These are phyloP conservation scores for Pseudogymnoascus sp. DNA, from an alignment of 2,329 filamentous ascomycete species.

Conservation along the genomic window DNA sequence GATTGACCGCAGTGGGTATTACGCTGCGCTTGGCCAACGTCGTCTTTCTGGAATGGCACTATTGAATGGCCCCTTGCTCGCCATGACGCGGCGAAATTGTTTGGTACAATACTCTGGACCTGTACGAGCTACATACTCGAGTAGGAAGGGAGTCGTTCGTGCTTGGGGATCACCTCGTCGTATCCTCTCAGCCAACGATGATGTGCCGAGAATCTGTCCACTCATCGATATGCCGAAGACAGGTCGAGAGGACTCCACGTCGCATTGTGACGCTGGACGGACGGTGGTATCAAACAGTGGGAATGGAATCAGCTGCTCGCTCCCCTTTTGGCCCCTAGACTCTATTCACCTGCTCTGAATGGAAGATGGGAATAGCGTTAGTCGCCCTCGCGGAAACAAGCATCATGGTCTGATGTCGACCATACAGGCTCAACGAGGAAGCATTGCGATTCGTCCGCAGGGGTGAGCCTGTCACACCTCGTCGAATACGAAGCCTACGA, in stretches of 20 bases:
- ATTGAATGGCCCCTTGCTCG: neutral
- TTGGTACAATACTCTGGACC: neutral
- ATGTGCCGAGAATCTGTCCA: neutral
- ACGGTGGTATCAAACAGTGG: neutral
- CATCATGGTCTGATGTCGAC: neutral
- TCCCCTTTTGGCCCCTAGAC: neutral
- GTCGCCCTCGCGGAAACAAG: neutral
- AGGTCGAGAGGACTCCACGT: neutral
- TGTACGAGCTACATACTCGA: neutral
- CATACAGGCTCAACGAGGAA: neutral
- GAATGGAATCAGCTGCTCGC: neutral
- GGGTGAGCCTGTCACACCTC: neutral
- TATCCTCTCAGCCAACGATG: neutral
- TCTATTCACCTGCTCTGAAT: slow-evolving; percentile 2
- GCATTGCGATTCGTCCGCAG: slow-evolving; percentile 1
- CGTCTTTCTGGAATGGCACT: slow-evolving; percentile 4
- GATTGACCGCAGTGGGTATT: neutral
- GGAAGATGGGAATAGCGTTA: neutral
- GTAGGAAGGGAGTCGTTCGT: neutral
- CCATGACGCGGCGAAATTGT: slow-evolving; percentile 1
- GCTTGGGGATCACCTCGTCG: neutral
- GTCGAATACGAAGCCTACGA: neutral
- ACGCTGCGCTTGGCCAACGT: neutral
- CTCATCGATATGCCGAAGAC: neutral
- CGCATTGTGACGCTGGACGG: neutral